Conservation (phyloP, 2,329 filamentous ascomycete genomes). For the Neofusicoccum sp. region DNA sequence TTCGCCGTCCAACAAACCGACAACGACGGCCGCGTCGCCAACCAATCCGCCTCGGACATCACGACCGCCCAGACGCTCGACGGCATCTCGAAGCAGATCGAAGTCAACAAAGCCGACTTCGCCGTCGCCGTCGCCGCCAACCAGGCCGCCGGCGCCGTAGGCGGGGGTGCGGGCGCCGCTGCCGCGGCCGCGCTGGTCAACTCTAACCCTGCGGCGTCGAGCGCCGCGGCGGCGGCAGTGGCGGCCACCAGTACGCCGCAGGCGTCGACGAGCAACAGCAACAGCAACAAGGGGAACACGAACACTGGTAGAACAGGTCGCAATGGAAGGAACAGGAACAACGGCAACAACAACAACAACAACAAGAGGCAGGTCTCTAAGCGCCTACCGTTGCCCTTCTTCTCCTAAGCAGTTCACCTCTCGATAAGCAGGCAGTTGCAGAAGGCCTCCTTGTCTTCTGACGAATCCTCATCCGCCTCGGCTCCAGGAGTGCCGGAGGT, state of each 20-base stretch:
- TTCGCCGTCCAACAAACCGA: conserved; percentile 58
- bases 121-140: conserved; percentile 47
- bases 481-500: not conserved
- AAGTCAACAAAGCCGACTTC: conserved; percentile 53
- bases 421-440: not conserved
- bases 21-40: conserved; percentile 26
- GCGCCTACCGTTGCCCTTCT: not conserved
- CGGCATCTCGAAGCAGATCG: conserved; percentile 49
- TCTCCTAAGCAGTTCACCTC: conserved; percentile 1
- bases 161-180: conserved; percentile 31
- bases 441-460: not conserved
- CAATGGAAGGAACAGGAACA: conserved; percentile 13
- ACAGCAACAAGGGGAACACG: conserved; percentile 20
- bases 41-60: conserved; percentile 38
- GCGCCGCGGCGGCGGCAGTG: conserved; percentile 14
- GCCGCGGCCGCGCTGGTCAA: conserved; percentile 40
- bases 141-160: conserved; percentile 42
- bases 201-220: conserved; percentile 29
- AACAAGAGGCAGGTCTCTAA: conserved; percentile 11
- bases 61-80: conserved; percentile 47
- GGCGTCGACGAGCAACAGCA: conserved; percentile 20
- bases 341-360: conserved; percentile 8
- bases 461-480: not conserved
- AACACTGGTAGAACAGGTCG: conserved; percentile 21
- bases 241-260: conserved; percentile 2